phyloP scores from a whole-genome alignment of 768 basidiomycete genomes.

The Epithele typhae region DNA sequence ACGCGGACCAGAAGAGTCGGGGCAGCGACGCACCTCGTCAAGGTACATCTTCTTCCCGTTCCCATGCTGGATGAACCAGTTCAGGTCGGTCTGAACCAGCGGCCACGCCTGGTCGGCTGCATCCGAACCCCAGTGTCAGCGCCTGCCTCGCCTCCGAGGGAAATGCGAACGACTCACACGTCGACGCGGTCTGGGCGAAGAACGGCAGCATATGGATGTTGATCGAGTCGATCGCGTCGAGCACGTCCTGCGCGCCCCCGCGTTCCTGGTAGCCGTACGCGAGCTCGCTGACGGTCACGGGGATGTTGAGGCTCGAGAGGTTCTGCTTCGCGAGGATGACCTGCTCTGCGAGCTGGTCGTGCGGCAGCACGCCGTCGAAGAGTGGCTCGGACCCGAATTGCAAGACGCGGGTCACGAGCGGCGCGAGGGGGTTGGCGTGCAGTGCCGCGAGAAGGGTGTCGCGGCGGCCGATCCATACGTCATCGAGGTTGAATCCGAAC shows the following conservation, averaged over 20 bases:
- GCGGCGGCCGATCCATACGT: slow-evolving; percentile 21
- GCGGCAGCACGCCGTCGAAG: slow-evolving; percentile 20
- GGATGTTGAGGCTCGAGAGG: slow-evolving; percentile 21
- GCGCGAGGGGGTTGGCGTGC: slow-evolving; percentile 23
- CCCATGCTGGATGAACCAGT: slow-evolving; percentile 65
- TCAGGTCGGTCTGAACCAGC: slow-evolving; percentile 48
- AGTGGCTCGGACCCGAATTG: slow-evolving; percentile 25
- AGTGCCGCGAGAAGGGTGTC: slow-evolving; percentile 23
- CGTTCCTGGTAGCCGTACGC: slow-evolving; percentile 24
- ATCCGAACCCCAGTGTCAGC: neutral
- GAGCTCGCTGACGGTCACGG: slow-evolving; percentile 23
- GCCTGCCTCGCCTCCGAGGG: too few relatives aligned
- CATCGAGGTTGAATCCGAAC: slow-evolving; percentile 27
- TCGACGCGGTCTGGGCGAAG: slow-evolving; percentile 41
- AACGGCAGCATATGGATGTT: slow-evolving; percentile 26
- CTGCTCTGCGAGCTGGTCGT: slow-evolving; percentile 19
- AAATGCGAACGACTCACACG: slow-evolving; percentile 32
- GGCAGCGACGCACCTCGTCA: slow-evolving; percentile 49
- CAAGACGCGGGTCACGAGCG: slow-evolving; percentile 22
- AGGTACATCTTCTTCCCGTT: slow-evolving; percentile 73
- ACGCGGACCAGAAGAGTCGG: too few relatives aligned
- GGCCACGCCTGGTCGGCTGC: slow-evolving; percentile 61
- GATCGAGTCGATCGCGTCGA: slow-evolving; percentile 23
- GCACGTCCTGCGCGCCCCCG: slow-evolving; percentile 24
- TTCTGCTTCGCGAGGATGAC: slow-evolving; percentile 20